These are phyloP conservation scores for Dictyostelium capitatum DNA, from an alignment of 78 protist species.

Conservation along the genomic window DNA sequence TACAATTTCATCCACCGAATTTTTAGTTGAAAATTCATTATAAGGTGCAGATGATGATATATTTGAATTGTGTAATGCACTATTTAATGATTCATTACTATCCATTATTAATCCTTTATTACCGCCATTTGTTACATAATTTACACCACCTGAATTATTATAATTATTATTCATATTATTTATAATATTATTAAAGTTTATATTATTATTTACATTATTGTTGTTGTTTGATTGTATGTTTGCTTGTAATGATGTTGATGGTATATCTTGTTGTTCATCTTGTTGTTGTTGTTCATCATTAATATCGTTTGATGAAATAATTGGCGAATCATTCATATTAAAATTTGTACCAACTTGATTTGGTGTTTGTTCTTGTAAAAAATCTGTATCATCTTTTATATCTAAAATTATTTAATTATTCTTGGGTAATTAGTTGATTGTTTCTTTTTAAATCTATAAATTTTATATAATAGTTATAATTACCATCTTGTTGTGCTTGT, in stretches of 20 bases:
- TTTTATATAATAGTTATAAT: too few relatives aligned
- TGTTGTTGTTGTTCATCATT: neutral
- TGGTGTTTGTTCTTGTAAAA: slow-evolving; percentile 16
- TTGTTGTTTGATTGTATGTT: neutral
- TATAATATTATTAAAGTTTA: slow-evolving; percentile 12
- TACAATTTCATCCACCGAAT: slow-evolving; percentile 40
- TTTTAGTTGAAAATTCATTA: slow-evolving; percentile 55
- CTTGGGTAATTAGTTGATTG: too few relatives aligned
- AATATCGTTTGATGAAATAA: neutral
- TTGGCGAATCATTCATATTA: neutral
- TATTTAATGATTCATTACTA: slow-evolving; percentile 55
- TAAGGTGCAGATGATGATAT: slow-evolving; percentile 53
- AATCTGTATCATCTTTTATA: neutral
- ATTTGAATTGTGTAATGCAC: slow-evolving; percentile 48
- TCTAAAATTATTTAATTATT: neutral
- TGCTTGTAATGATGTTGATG: neutral
- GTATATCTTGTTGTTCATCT: slow-evolving; percentile 1
- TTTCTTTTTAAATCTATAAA: neutral
- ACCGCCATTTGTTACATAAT: neutral
- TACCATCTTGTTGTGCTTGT: neutral
- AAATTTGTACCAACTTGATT: neutral
- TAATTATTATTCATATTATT: slow-evolving; percentile 19
- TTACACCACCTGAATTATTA: neutral
- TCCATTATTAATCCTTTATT: neutral
- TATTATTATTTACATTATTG: neutral